Conservation (phyloP, 257 asterid species). For the Primulina huaijiensis region DNA sequence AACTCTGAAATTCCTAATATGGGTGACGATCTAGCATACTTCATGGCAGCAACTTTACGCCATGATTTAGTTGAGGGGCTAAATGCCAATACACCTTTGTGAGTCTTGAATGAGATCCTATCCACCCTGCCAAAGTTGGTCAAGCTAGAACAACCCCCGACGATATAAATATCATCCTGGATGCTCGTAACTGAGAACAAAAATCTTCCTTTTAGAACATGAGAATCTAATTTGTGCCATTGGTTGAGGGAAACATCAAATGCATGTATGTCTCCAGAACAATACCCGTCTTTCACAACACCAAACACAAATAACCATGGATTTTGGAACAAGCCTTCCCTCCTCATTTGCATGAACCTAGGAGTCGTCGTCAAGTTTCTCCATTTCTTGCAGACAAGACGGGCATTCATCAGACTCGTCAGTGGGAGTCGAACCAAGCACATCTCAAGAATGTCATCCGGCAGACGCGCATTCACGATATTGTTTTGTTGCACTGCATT, state of each 20-base stretch:
- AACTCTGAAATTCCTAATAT: conserved; percentile 71
- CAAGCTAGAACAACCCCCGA: conserved; percentile 96
- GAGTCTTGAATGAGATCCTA: conserved; percentile 79
- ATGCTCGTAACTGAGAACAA: conserved; percentile 71
- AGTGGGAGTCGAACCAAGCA: conserved; percentile 86
- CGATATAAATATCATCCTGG: conserved; percentile 60
- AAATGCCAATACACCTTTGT: conserved; percentile 73
- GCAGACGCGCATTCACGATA: conserved; percentile 59
- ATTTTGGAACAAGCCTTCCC: conserved; percentile 62
- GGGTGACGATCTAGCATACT: conserved; percentile 79
- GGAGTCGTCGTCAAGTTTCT: conserved; percentile 59
- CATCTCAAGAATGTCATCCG: conserved; percentile 88
- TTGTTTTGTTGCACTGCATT: conserved; percentile 33
- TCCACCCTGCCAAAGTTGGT: conserved; percentile 81
- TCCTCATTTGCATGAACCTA: conserved; percentile 76
- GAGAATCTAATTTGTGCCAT: conserved; percentile 84
- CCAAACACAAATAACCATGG: conserved; percentile 91
- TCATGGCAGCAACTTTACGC: conserved; percentile 85
- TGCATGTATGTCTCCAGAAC: conserved; percentile 87
- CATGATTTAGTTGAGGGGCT: conserved; percentile 72
- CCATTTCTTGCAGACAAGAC: conserved; percentile 94
- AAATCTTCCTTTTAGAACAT: conserved; percentile 66
- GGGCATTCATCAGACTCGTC: conserved; percentile 73
- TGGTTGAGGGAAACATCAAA: conserved; percentile 62
- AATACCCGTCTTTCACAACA: conserved; percentile 68